Evolutionary conservation across 1,139 yeast genomes (phyloP).

Genomic region (Protomyces gravidus): DNA sequence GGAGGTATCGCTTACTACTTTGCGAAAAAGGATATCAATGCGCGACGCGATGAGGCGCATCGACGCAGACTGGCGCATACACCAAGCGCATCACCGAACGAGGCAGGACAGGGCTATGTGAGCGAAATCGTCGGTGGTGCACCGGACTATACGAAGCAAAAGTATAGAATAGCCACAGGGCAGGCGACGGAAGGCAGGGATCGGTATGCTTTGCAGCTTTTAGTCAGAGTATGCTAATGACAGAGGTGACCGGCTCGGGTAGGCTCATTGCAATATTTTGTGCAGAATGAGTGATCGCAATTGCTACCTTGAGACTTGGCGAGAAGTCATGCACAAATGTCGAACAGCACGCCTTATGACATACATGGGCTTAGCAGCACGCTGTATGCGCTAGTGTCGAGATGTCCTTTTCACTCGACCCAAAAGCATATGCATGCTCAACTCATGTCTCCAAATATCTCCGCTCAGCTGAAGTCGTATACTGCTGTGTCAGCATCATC

Average conservation of each 20-base stretch:
- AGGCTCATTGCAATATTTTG: no score
- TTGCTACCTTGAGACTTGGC: no score
- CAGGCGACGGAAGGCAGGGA: constrained; percentile 20
- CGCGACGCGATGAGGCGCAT: constrained; percentile 20
- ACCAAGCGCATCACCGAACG: constrained; percentile 7
- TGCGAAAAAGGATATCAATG: constrained; percentile 28
- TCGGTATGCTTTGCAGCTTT: background rate
- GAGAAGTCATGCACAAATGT: no score
- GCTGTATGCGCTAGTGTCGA: no score
- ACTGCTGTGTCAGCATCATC: no score
- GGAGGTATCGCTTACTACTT: constrained; percentile 24
- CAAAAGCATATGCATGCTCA: no score
- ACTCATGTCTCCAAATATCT: no score
- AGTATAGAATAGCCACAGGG: constrained; percentile 14
- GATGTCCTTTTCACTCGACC: no score
- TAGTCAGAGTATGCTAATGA: background rate
- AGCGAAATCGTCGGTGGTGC: background rate
- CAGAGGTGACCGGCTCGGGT: constrained; percentile 18
- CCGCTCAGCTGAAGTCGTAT: no score
- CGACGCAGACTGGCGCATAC: constrained; percentile 19
- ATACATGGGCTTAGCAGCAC: no score
- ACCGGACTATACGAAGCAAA: constrained; percentile 1
- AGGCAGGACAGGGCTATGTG: background rate
- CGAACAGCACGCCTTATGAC: no score
- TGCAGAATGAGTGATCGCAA: no score